Evolutionary conservation across 129 eudicot species (phyloP).

Genomic region (Centella asiatica): DNA sequence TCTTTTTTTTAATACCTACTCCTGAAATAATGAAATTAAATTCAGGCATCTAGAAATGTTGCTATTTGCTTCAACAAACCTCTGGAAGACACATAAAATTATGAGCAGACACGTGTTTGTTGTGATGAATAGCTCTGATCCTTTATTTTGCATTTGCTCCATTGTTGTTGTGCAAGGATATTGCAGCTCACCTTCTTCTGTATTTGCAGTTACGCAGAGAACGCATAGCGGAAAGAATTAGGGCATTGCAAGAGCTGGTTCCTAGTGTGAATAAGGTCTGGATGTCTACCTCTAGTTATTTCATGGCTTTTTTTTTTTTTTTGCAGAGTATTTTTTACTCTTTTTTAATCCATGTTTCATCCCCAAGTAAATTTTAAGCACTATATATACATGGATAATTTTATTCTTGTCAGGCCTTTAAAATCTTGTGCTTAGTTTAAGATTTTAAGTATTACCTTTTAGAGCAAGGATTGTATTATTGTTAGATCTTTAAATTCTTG

Average conservation of each 20-base stretch:
- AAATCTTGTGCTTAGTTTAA: too few relatives aligned
- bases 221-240: conserved; percentile 88
- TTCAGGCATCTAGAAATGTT: not conserved
- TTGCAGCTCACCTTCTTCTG: conserved; percentile 4
- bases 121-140: conserved; percentile 1
- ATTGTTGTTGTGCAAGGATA: not conserved
- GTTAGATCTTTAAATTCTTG: too few relatives aligned
- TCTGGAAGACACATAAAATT: not conserved
- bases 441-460: too few relatives aligned
- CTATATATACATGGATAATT: too few relatives aligned
- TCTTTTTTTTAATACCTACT: not conserved
- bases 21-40: not conserved
- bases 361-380: too few relatives aligned
- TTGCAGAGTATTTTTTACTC: not conserved
- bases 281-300: conserved; percentile 2
- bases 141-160: not conserved
- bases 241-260: conserved; percentile 94
- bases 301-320: not conserved
- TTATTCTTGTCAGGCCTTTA: too few relatives aligned
- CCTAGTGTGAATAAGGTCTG: conserved; percentile 95
- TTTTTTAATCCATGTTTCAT: too few relatives aligned
- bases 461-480: too few relatives aligned
- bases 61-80: not conserved
- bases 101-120: not conserved
- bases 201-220: conserved; percentile 78